A percentile compares a stretch with the other conserved stretches of the same genome.
Evolutionary conservation across 2,329 filamentous ascomycete genomes (phyloP).

Genomic region (Verticillium dahliae): DNA sequence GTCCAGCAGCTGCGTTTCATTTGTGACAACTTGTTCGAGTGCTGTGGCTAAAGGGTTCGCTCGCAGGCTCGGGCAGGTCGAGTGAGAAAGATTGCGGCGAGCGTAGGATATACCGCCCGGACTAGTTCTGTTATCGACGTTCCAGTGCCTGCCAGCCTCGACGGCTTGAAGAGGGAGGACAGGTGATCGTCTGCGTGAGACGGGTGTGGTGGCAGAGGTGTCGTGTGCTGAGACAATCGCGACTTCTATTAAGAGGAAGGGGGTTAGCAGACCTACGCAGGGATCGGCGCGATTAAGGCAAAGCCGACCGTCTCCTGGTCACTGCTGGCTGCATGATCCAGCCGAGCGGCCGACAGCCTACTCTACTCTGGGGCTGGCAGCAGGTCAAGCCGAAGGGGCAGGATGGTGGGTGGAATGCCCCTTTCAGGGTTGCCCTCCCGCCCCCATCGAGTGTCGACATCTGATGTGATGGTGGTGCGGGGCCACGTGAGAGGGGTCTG

Average conservation of each 20-base stretch:
- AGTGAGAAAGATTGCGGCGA: background rate
- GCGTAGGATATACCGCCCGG: background rate
- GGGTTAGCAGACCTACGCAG: background rate
- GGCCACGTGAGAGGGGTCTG: conserved; percentile 1
- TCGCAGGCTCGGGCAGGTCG: background rate
- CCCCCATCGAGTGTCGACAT: background rate
- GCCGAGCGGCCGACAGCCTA: background rate
- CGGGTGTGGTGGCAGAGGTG: background rate
- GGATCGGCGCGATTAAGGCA: background rate
- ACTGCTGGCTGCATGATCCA: background rate
- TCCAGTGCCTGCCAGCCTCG: background rate
- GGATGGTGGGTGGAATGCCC: background rate
- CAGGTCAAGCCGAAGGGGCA: background rate
- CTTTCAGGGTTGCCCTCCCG: background rate
- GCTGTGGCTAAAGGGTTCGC: background rate
- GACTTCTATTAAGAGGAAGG: background rate
- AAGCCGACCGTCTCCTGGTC: background rate
- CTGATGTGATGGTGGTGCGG: conserved; percentile 1
- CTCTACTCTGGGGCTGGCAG: background rate
- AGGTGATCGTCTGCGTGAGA: background rate
- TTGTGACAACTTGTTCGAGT: background rate
- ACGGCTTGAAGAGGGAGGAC: background rate
- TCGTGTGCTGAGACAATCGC: background rate
- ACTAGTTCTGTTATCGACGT: background rate
- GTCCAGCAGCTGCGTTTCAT: background rate